These are phyloP conservation scores for Beauveria caledonica DNA, from an alignment of 2,329 filamentous ascomycete genomes.

Conservation along the genomic window DNA sequence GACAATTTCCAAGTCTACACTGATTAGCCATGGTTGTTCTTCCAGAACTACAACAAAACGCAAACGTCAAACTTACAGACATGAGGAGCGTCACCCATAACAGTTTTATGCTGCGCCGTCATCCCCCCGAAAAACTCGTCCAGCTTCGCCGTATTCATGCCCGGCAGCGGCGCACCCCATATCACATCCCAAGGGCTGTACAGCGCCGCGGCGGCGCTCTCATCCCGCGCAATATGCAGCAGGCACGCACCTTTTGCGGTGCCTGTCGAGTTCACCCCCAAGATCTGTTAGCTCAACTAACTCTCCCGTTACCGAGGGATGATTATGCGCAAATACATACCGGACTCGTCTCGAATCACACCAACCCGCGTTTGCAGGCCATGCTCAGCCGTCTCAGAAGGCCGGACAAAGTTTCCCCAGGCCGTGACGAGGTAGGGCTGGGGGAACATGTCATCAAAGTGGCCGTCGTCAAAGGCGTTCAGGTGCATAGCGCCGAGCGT, in stretches of 20 bases:
- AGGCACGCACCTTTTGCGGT: background rate
- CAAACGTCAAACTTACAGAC: slow-evolving; percentile 12
- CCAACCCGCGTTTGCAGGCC: background rate
- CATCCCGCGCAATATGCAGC: slow-evolving; percentile 9
- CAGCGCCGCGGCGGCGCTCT: slow-evolving; percentile 11
- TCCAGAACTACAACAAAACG: too few species aligned
- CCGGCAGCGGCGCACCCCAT: slow-evolving; percentile 10
- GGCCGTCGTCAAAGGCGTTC: background rate
- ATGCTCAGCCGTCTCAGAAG: too few species aligned
- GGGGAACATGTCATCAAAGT: background rate
- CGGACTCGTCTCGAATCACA: slow-evolving; percentile 1
- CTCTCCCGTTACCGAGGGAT: too few species aligned
- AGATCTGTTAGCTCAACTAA: too few species aligned
- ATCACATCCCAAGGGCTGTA: background rate
- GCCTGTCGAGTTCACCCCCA: background rate
- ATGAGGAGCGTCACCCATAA: slow-evolving; percentile 13
- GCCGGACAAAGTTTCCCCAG: background rate
- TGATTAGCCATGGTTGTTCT: too few species aligned
- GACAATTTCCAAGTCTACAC: slow-evolving; percentile 15
- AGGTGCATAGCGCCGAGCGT: background rate
- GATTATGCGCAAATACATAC: background rate
- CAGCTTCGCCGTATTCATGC: slow-evolving; percentile 12
- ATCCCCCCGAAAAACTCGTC: slow-evolving; percentile 15
- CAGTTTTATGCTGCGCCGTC: slow-evolving; percentile 13
- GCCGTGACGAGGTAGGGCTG: background rate